Evolutionary conservation across 768 basidiomycete species (phyloP), one percentile per base, ranked within the genome.

Genomic region (Guyanaporus albipodus): DNA sequence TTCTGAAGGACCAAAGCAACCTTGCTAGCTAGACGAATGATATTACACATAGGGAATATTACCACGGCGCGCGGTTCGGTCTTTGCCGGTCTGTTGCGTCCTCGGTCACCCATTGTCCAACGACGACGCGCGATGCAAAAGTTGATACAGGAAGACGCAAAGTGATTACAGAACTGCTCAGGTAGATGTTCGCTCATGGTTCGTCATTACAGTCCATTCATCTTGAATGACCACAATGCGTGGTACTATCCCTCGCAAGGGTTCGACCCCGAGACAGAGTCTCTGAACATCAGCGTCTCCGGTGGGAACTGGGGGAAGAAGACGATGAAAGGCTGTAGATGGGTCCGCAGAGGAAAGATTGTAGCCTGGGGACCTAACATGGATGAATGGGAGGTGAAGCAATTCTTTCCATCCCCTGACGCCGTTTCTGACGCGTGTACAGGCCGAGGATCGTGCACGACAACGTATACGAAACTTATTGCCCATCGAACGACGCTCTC

Each of bases 191-290:
- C 27, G 18, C 28, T 67, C n/a, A 55, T 33, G 40, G 15, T 38
- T n/a, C 17, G 5, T 33, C 31, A 33, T 52, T 32, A 56, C 60
- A 61, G 69, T 57, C 52, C 66, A n/a, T 66, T 78, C 26, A 78
- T 82, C 36, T 62, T 83, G 48, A 82, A 80, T 54, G 89, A 91
- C 66, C 78, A 76, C 48, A 85, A 87, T 57, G 74, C 78, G 18
- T 91, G 87, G 85, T 91, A 88, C 61, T 91, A 88, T 58, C 89
- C 89, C 2, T 80, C 84, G n/a, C 80, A 83, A 58, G 85, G 83
- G 22, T 76, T 82, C 59, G 77, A 78, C 47, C 82, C 82, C 14
- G 82, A 84, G 50, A 81, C 82, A 34, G 71, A 74, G 45, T 82
- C 83, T 50, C 69, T 77, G 45, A 54, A 66, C 42, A 65, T 72